phyloP scores from a whole-genome alignment of 2,329 filamentous ascomycete species.

The Scedosporium aurantiacum region DNA sequence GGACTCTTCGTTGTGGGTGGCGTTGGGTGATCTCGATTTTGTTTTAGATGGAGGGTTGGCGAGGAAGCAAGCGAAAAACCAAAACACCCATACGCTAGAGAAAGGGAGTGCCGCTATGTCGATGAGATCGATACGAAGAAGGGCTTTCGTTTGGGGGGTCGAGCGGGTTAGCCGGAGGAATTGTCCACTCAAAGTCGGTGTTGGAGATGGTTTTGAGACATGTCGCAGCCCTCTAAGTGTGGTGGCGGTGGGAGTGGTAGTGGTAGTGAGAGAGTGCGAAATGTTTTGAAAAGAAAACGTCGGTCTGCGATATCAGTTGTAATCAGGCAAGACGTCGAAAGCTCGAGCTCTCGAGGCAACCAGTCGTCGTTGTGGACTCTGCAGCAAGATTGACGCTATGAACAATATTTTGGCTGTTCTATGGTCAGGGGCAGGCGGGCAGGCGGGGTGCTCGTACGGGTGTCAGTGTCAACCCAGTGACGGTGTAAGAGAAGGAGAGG shows the following conservation, averaged over 20 bases:
- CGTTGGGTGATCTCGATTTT: background rate
- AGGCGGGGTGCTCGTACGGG: background rate
- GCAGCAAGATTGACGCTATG: background rate
- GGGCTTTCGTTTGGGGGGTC: background rate
- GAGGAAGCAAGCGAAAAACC: background rate
- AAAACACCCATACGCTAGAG: background rate
- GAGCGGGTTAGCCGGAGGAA: background rate
- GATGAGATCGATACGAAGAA: background rate
- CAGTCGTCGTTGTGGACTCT: background rate
- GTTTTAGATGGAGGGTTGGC: background rate
- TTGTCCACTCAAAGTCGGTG: background rate
- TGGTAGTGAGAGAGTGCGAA: background rate
- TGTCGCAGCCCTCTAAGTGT: background rate
- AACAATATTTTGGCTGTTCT: background rate
- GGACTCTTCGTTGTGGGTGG: background rate
- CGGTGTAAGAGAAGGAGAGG: background rate
- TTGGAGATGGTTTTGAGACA: background rate
- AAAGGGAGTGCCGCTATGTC: background rate
- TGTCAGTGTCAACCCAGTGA: background rate
- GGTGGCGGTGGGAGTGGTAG: too few species aligned
- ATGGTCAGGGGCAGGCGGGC: too few species aligned
- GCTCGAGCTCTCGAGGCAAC: background rate
- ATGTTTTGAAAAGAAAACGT: background rate
- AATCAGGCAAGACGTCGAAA: background rate
- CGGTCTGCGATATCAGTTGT: background rate